phyloP scores from a whole-genome alignment of 1,284 basidiomycete genomes.

The Ganoderma multipileum region DNA sequence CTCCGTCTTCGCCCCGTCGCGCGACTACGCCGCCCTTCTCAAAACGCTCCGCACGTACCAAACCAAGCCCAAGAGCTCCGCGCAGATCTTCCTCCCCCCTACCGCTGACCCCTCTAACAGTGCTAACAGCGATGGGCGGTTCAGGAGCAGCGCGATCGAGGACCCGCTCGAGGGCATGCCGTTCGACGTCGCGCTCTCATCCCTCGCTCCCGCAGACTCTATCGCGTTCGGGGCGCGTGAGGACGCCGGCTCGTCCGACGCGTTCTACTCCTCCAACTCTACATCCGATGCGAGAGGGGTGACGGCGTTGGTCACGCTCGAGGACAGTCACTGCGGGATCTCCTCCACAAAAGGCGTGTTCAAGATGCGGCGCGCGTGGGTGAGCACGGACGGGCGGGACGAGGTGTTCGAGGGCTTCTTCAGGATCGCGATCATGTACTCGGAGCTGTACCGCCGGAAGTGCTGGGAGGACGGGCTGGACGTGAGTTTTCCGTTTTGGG shows the following conservation, averaged over 20 bases:
- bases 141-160: not conserved
- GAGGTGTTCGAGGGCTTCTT: not conserved
- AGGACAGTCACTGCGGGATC: not conserved
- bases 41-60: not conserved
- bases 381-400: not conserved
- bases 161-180: not conserved
- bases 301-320: not conserved
- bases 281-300: not conserved
- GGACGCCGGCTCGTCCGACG: not conserved
- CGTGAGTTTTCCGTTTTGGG: not conserved
- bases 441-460: not conserved
- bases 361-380: conserved; percentile 2
- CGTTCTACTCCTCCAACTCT: not conserved
- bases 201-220: not conserved
- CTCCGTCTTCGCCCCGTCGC: not conserved
- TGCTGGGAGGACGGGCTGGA: not conserved
- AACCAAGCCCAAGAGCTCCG: not conserved
- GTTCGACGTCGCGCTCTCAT: not conserved
- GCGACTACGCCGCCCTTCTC: not conserved
- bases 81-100: not conserved
- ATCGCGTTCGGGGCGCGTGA: not conserved
- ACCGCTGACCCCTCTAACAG: no score
- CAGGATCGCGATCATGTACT: not conserved
- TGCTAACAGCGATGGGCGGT: not conserved
- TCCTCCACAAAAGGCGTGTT: not conserved